phyloP scores from a whole-genome alignment of 2,329 filamentous ascomycete genomes.

The Fusarium odoratissimum region DNA sequence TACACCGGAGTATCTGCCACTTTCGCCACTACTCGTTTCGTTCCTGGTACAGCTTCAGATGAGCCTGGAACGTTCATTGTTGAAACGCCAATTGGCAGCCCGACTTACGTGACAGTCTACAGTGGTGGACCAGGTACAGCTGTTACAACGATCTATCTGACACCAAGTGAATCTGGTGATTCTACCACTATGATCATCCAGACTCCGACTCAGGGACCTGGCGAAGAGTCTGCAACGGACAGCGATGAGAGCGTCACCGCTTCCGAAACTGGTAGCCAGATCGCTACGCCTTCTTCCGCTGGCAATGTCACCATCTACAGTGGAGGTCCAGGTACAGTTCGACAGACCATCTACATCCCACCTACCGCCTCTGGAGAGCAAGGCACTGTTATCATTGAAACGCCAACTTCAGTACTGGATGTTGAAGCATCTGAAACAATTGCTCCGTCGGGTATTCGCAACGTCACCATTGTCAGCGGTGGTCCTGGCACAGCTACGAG shows the following conservation, averaged over 20 bases:
- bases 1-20: neutral
- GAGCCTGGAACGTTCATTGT: conserved; percentile 7
- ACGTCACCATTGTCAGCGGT: conserved; percentile 12
- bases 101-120: neutral
- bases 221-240: neutral
- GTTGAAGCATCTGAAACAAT: neutral
- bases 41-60: neutral
- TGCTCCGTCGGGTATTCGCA: neutral
- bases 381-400: conserved; percentile 10
- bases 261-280: neutral
- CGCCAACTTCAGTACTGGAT: neutral
- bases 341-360: conserved; percentile 2
- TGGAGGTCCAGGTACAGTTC: neutral
- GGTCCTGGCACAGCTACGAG: neutral
- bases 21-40: neutral
- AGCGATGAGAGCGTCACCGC: neutral
- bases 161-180: neutral
- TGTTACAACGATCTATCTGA: neutral
- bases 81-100: neutral
- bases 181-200: conserved; percentile 19
- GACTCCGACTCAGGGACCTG: conserved; percentile 9
- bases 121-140: neutral
- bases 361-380: neutral
- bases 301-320: neutral
- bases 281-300: neutral